Base-by-base conservation (phyloP, 176 grass and related monocot species). In the Thinopyrum elongatum region DNA sequence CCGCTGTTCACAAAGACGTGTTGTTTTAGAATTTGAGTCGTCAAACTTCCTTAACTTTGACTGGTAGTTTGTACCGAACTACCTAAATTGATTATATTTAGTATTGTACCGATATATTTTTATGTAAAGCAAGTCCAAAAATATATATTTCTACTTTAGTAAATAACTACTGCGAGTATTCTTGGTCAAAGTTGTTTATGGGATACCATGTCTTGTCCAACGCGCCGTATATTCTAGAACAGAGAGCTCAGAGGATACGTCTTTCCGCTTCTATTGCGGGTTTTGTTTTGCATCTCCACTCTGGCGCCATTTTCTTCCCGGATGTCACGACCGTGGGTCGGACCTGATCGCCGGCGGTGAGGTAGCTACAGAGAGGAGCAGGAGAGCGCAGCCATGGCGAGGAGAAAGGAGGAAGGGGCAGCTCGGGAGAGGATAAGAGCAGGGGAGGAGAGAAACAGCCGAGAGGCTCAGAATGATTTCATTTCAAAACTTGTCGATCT, bases 171-270 rank as follows among this genome's bases (percentile, higher is more conserved):
- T 74, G 49, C 1, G 14, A 44, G 21, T 29, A 27, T 53, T 51
- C 25, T 53, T 76, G 73, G 73, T 76, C 73, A 75, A 75, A 75
- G 14, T 49, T 51, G 15, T 26, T 75, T 51, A 75, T 75, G 17
- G 42, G 17, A 49, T 29, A 47, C 72, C 4, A 8, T 76, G 41
- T 17, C 16, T 76, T 76, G 17, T 76, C 74, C 28, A 30, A 21
- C 4, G 26, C 14, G 26, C 53, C 44, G 10, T 76, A 53, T 76
- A 53, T 76, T 22, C 19, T 69, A 69, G 4, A 69, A 69, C 31
- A 36, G 19, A 69, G 31, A 69, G 66, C 34, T 17, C 23, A 60
- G 22, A 26, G 4, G 7, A 70, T 82, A 41, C 53, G 46, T 51
- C 7, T 31, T 78, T 61, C 8, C 42, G 53, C 39, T 53, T 67